A percentile compares a stretch with the other conserved stretches of the same genome.
These are phyloP conservation scores for Kodamaea sp. DNA, from an alignment of 1,139 yeast species.

Conservation along the genomic window DNA sequence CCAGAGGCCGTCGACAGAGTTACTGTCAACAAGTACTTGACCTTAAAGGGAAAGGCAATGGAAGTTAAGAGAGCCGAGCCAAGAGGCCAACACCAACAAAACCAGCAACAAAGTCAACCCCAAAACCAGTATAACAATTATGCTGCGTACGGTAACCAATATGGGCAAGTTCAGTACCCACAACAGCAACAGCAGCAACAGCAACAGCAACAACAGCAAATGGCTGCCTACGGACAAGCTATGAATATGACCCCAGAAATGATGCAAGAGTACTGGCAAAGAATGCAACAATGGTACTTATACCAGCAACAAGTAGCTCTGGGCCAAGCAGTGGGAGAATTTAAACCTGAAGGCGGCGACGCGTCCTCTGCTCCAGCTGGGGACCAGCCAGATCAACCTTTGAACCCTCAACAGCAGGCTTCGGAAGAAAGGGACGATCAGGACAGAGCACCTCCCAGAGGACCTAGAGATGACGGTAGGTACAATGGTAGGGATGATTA, in stretches of 20 bases:
- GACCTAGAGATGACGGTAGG: slow-evolving; percentile 11
- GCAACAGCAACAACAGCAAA: slow-evolving; percentile 12
- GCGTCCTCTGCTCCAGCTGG: slow-evolving; percentile 26
- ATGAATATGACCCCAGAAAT: slow-evolving; percentile 73
- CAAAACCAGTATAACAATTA: slow-evolving; percentile 24
- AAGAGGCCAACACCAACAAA: slow-evolving; percentile 56
- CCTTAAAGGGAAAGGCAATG: slow-evolving; percentile 86
- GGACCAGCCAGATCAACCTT: slow-evolving; percentile 50
- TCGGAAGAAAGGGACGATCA: slow-evolving; percentile 17
- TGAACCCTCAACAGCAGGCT: slow-evolving; percentile 55
- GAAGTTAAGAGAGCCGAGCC: slow-evolving; percentile 99
- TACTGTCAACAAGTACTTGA: slow-evolving; percentile 77
- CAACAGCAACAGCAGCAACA: slow-evolving; percentile 28
- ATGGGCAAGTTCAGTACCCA: slow-evolving; percentile 30
- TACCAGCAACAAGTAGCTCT: slow-evolving; percentile 51
- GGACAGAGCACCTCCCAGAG: slow-evolving; percentile 12
- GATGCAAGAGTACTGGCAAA: slow-evolving; percentile 87
- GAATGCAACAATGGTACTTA: slow-evolving; percentile 79
- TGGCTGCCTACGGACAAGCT: slow-evolving; percentile 29
- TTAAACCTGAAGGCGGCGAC: slow-evolving; percentile 27
- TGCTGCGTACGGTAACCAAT: slow-evolving; percentile 34
- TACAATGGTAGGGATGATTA: slow-evolving; percentile 14
- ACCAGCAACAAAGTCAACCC: slow-evolving; percentile 44
- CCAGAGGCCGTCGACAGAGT: slow-evolving; percentile 95
- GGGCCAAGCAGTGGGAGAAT: slow-evolving; percentile 15